These are phyloP conservation scores for Stagonosporopsis cucurbitacearum DNA, from an alignment of 2,329 filamentous ascomycete genomes.

Conservation along the genomic window DNA sequence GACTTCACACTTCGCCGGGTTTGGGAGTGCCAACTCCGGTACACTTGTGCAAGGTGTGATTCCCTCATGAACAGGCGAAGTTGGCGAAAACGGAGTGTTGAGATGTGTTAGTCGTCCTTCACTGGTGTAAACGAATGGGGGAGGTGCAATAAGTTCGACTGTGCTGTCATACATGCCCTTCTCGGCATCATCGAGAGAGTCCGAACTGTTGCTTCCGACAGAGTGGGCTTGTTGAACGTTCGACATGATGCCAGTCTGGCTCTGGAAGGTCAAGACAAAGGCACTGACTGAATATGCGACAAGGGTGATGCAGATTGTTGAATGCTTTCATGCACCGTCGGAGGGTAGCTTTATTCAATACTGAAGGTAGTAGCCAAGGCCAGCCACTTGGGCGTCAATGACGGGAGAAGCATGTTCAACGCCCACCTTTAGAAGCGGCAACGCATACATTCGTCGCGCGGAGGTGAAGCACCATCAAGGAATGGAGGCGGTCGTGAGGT, in stretches of 20 bases:
- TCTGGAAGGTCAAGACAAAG: slow-evolving; percentile 22
- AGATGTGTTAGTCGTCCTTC: slow-evolving; percentile 19
- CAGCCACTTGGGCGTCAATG: slow-evolving; percentile 30
- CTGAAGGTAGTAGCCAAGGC: slow-evolving; percentile 25
- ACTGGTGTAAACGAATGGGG: slow-evolving; percentile 37
- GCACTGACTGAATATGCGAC: slow-evolving; percentile 26
- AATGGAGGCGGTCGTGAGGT: slow-evolving; percentile 18
- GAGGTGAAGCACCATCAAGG: slow-evolving; percentile 19
- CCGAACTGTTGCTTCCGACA: slow-evolving; percentile 23
- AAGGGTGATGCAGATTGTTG: slow-evolving; percentile 32
- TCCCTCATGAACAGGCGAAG: slow-evolving; percentile 43
- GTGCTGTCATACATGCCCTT: slow-evolving; percentile 42
- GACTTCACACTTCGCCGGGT: slow-evolving; percentile 23
- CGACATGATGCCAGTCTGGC: slow-evolving; percentile 30
- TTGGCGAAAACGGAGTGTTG: slow-evolving; percentile 24
- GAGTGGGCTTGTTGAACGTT: slow-evolving; percentile 25
- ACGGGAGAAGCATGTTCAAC: slow-evolving; percentile 19
- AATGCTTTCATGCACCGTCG: slow-evolving; percentile 27
- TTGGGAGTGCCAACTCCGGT: slow-evolving; percentile 40
- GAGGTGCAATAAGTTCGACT: slow-evolving; percentile 30
- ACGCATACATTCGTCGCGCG: slow-evolving; percentile 29
- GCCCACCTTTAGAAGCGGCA: slow-evolving; percentile 28
- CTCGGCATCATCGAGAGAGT: slow-evolving; percentile 43
- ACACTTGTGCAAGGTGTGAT: slow-evolving; percentile 44
- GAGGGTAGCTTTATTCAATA: slow-evolving; percentile 36